Conservation (phyloP, 2,329 filamentous ascomycete species). For the Arthrobotrys entomopaga region DNA sequence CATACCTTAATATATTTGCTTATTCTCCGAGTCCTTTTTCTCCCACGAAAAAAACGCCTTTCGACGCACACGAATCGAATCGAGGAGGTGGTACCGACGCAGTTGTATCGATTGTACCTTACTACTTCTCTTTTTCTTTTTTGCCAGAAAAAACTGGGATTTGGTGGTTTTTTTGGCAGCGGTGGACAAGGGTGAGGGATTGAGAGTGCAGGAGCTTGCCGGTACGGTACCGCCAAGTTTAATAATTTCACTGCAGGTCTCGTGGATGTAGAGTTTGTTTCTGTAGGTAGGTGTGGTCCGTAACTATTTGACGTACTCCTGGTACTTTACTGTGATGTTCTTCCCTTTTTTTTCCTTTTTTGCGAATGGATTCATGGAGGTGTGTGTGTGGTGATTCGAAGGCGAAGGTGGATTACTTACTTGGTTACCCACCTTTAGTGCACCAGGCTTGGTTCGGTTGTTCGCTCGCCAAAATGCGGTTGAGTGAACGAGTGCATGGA, state of each 20-base stretch:
- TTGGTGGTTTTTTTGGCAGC: conserved; percentile 14
- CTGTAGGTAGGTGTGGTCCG: conserved; percentile 54
- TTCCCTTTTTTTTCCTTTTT: conserved; percentile 12
- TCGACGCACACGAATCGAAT: conserved; percentile 45
- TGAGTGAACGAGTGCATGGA: conserved; percentile 29
- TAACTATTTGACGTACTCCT: conserved; percentile 47
- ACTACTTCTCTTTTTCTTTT: conserved; percentile 24
- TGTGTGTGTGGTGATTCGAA: conserved; percentile 12
- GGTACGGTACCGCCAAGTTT: conserved; percentile 4
- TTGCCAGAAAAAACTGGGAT: conserved; percentile 41
- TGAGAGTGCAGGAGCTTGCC: conserved; percentile 2
- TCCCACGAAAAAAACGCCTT: conserved; percentile 16
- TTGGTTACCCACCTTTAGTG: conserved; percentile 24
- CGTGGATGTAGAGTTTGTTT: conserved; percentile 31
- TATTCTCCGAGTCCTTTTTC: conserved; percentile 17
- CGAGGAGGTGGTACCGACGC: conserved; percentile 54
- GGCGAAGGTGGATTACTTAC: conserved; percentile 1
- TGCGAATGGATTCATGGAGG: conserved; percentile 37
- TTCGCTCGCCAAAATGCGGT: conserved; percentile 33
- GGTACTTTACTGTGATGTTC: conserved; percentile 12
- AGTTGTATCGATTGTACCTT: conserved; percentile 55
- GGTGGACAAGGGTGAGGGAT: conserved; percentile 33
- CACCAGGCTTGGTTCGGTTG: conserved; percentile 5
- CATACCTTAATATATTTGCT: conserved; percentile 40
- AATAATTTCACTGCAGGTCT: conserved; percentile 37